Base-by-base conservation (phyloP, 305 asterid genomes). In the Euphrasia arctica region DNA sequence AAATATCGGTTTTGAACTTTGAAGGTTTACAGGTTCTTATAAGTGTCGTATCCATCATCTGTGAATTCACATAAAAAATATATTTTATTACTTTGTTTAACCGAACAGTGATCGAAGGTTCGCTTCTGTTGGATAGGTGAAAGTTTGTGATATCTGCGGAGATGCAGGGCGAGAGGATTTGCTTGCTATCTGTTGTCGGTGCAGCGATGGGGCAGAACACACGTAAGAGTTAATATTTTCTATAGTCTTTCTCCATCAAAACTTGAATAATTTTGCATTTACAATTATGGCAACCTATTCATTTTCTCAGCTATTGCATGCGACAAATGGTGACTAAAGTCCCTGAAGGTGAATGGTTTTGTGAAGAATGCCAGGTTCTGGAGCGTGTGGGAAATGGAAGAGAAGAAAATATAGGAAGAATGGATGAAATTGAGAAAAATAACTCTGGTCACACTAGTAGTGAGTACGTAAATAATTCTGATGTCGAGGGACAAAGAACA, bases 121-220 rank as follows among this genome's bases (percentile, higher is more conserved):
- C 15, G 65, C 71, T 70, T 55, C 47, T 62, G 48, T 65, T 75
- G 69, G 59, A 72, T 72, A 88, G 98, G 98, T 91, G 69, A 86
- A 91, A 85, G 95, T 91, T 71, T 91, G 98, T 66, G 98, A 91
- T 82, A 89, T 87, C 48, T 91, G 96, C 72, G 98, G 95, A 68
- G 95, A 89, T 83, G 86, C 94, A 6, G 98, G 98, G 32, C 84
- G 94, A 61, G 98, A 91, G 77, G 88, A 91, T 79, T 82, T 86
- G 73, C 98, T 91, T 75, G 95, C 95, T 69, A 77, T 82, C 73
- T 91, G 98, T 76, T 79, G 80, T 68, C 75, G 75, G 75, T 91
- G 98, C 74, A 79, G 77, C 63, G 98, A 91, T 81, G 98, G 98
- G 58, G 98, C 98, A 27, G 98, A 91, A 75, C 98, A 91, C 76